Percentiles rank a stretch among this genome's conserved stretches.
phyloP scores from a whole-genome alignment of 2,329 filamentous ascomycete genomes.

The Helotiales sp. region DNA sequence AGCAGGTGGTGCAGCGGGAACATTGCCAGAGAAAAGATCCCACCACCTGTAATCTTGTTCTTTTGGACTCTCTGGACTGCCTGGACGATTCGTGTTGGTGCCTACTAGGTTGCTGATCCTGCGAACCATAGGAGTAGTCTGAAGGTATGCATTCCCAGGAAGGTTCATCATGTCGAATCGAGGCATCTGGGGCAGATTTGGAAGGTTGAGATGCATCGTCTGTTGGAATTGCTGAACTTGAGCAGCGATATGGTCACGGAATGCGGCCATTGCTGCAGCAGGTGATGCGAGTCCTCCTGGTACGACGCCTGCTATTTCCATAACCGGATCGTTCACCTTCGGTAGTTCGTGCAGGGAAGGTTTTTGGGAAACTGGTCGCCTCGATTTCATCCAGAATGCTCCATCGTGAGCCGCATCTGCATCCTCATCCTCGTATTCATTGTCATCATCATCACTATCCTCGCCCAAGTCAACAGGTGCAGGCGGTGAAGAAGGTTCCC shows the following conservation, averaged over 20 bases:
- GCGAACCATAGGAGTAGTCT: constrained; percentile 66
- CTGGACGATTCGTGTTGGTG: constrained; percentile 46
- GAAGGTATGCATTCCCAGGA: constrained; percentile 71
- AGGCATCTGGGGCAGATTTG: constrained; percentile 61
- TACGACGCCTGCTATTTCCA: constrained; percentile 36
- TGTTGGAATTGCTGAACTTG: constrained; percentile 81
- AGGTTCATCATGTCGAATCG: constrained; percentile 58
- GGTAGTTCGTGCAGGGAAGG: constrained; percentile 21
- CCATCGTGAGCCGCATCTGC: constrained; percentile 38
- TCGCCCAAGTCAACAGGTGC: constrained; percentile 44
- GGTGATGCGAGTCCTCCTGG: constrained; percentile 53
- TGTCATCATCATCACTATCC: constrained; percentile 50
- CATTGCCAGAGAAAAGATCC: constrained; percentile 63
- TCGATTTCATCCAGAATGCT: constrained; percentile 44
- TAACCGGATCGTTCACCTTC: constrained; percentile 33
- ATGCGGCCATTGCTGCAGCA: constrained; percentile 67
- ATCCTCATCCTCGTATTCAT: constrained; percentile 45
- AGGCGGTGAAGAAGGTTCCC: constrained; percentile 60
- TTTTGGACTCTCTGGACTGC: constrained; percentile 47
- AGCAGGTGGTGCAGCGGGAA: constrained; percentile 66
- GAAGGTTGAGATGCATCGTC: constrained; percentile 66
- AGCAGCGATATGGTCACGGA: constrained; percentile 74
- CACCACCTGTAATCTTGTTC: constrained; percentile 66
- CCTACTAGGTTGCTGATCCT: constrained; percentile 74
- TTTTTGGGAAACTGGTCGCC: constrained; percentile 41